Conservation (phyloP, 2,329 filamentous ascomycete genomes). For the Xylariaceae sp. region DNA sequence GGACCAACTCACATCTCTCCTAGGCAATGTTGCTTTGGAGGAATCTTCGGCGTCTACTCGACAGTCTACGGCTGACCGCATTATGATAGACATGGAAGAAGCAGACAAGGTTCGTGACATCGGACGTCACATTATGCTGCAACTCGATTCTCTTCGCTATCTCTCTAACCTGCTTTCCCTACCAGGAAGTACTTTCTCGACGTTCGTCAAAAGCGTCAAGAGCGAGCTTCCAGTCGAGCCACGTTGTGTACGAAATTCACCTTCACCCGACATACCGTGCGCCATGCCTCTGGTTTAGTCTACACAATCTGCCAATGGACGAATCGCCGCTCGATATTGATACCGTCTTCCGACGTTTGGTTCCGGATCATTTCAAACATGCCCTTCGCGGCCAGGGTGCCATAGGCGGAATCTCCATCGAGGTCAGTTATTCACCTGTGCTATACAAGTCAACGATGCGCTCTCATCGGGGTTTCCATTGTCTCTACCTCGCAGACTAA, state of each 20-base stretch:
- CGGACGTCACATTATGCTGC: constrained; percentile 4
- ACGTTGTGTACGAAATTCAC: constrained; percentile 75
- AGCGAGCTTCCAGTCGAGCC: constrained; percentile 45
- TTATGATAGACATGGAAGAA: constrained; percentile 59
- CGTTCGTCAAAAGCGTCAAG: constrained; percentile 33
- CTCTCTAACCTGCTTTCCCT: constrained; percentile 9
- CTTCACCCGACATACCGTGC: constrained; percentile 77
- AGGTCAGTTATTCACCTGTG: constrained; percentile 62
- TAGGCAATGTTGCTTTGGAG: constrained; percentile 55
- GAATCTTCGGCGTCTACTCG: constrained; percentile 9
- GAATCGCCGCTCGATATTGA: constrained; percentile 69
- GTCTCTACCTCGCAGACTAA: constrained; percentile 46
- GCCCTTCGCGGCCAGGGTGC: constrained; percentile 66
- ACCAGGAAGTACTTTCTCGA: constrained; percentile 50
- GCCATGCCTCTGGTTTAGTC: constrained; percentile 77
- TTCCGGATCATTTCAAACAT: constrained; percentile 69
- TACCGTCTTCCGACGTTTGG: constrained; percentile 72
- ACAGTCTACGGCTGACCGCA: constrained; percentile 46
- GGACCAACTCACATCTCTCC: constrained; percentile 53
- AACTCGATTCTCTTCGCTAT: neutral
- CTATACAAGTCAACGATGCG: constrained; percentile 45
- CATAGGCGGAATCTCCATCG: constrained; percentile 77
- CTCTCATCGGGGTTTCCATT: constrained; percentile 50
- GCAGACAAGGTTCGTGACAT: constrained; percentile 54
- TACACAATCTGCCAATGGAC: constrained; percentile 63